phyloP scores from a whole-genome alignment of 108 stramenopile genomes.

The Cafeteria roenbergensis region DNA sequence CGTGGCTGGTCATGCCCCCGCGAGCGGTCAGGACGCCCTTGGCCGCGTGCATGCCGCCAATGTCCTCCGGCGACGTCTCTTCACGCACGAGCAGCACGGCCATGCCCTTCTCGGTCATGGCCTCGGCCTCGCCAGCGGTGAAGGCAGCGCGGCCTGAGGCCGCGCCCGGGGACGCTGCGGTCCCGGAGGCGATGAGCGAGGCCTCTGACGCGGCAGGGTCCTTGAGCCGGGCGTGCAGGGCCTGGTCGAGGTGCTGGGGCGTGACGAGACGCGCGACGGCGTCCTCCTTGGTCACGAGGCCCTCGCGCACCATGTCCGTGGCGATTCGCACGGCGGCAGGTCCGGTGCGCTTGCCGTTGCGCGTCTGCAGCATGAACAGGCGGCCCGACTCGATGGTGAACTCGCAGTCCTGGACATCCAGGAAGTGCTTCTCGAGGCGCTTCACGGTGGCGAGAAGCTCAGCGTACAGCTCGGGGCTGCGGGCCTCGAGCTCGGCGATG shows the following conservation, averaged over 20 bases:
- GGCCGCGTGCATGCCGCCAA: conserved; percentile 70
- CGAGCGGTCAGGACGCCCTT: conserved; percentile 61
- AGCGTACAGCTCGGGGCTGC: conserved; percentile 57
- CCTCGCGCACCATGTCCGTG: conserved; percentile 59
- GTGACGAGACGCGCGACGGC: conserved; percentile 55
- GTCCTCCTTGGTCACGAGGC: conserved; percentile 51
- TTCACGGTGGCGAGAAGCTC: conserved; percentile 58
- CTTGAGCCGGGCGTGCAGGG: conserved; percentile 63
- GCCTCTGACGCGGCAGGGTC: background rate
- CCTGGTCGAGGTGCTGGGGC: conserved; percentile 61
- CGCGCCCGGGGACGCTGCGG: conserved; percentile 65
- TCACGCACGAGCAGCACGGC: conserved; percentile 62
- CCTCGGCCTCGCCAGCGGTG: conserved; percentile 59
- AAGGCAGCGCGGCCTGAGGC: conserved; percentile 67
- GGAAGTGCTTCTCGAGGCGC: conserved; percentile 61
- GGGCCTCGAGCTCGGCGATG: conserved; percentile 52
- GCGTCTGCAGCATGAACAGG: conserved; percentile 74
- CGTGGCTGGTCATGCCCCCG: conserved; percentile 68
- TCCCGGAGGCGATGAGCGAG: conserved; percentile 54
- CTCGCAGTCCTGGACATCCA: conserved; percentile 77
- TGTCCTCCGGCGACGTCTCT: conserved; percentile 61
- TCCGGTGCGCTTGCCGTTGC: conserved; percentile 64
- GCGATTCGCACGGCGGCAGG: conserved; percentile 69
- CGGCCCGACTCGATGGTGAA: conserved; percentile 71
- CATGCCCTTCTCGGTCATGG: conserved; percentile 41